Base-by-base conservation (phyloP, 306 rosid genomes). In the Mimosa bimucronata region DNA sequence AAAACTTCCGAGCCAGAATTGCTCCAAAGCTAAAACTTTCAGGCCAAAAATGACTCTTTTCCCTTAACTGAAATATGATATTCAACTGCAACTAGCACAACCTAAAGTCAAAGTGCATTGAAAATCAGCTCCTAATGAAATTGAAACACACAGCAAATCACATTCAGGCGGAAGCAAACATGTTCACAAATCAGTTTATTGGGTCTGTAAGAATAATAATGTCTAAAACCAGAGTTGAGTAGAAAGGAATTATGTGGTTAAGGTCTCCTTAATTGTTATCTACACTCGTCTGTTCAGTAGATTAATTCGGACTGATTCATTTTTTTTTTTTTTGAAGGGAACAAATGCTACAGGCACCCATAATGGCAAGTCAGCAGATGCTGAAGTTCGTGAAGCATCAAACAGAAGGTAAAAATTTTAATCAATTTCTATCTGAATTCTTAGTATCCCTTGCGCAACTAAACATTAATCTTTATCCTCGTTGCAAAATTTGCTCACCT, bases 371-470 rank as follows among this genome's bases (percentile, higher is more conserved):
- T 61, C 79, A 66, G 45, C 57, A 52, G 79, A 74, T 80, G 75
- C 76, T 46, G 77, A 77, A 81, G 76, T 13, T 74, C 34, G 55
- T 68, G 86, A 9, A 71, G 31, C 81, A 73, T 73, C 84, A 60
- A 13, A 55, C 5, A 70, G 48, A 88, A 88, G 97, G 97, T 92
- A 83, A 58, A n/a, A 75, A 34, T 73, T 76, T 53, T 67, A 76
- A 76, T 66, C 70, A 66, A 81, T 75, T 75, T 77, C 42, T 42
- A 18, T 25, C 74, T 74, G 44, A 65, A 50, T 74, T 52, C 18
- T 19, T 42, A 62, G 73, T 38, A 41, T 4, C 75, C 65, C 46
- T 64, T 66, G 65, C 19, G 15, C 53, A 64, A 28, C 30, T 44
- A 53, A 44, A 16, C 15, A 5, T 61, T 61, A 66, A 23, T 48